Evolutionary conservation across 352 stramenopile species (phyloP), one percentile per base, ranked within the genome.

Genomic region (Globisporangium perplexum): DNA sequence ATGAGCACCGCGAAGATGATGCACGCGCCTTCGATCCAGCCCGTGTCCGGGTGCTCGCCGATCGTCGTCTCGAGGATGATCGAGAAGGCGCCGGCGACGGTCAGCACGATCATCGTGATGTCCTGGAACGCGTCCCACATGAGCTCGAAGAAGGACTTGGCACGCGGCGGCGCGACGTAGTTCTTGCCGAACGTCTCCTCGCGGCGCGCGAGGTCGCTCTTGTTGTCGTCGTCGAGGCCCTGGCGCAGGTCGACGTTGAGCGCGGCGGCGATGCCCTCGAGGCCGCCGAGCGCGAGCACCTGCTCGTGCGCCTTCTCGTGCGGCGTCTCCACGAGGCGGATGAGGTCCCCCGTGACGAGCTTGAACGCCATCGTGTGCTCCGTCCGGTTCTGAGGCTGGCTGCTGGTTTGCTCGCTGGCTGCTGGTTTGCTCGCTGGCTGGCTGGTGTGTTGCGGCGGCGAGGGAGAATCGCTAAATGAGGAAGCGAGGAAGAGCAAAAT

Each of bases 1-100:
- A 98, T 71, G 10, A 97, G 65, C 38, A 98, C 84, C 0, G 92
- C 80, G 11, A 96, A 74, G 47, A 98, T 78, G 67, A 98, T 98
- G 55, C 87, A 95, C 23, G 74, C 67, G 50, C 90, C 91, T 71
- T 98, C 90, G 48, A 97, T 90, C 90, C 88, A 97, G 38, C 74
- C 77, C 15, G 69, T 83, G 31, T 76, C 62, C 15, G 50, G 55
- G 57, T 89, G 68, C n/a, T 88, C 67, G 1, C 75, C 75, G n/a
- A 89, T 68, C 0, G 75, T 83, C 28, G 69, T 23, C 0, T 69
- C 49, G 8, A 89, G 46, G n/a, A 86, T 56, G 47, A 89, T 58
- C 3, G 80, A 91, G 7, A 88, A 72, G 36, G 83, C 52, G 8
- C 86, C 84, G n/a, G 88, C 87, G 48, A 79, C 70, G 35, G 89